Conservation (phyloP, 768 basidiomycete species). For the Lactarius evosmus region DNA sequence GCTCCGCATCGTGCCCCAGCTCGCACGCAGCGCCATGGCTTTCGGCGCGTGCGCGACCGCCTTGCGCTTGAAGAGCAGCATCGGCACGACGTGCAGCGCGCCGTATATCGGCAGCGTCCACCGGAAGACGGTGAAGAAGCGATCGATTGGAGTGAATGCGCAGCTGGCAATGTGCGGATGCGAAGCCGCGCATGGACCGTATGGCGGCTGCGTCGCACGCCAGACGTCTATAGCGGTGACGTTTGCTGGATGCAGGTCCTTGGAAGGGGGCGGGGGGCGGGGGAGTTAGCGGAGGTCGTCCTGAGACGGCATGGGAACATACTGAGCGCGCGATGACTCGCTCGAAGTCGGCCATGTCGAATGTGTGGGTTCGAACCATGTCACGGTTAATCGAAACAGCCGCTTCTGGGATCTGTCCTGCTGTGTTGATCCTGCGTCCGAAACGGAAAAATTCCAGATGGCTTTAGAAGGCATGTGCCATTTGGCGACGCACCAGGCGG, state of each 20-base stretch:
- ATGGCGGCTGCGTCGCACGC: conserved; percentile 36
- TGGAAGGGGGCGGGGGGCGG: too few relatives aligned
- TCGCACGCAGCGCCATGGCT: conserved; percentile 60
- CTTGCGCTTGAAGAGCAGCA: conserved; percentile 75
- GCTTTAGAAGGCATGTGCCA: conserved; percentile 9
- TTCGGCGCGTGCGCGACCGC: conserved; percentile 63
- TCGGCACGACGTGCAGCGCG: conserved; percentile 85
- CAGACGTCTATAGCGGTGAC: conserved; percentile 5
- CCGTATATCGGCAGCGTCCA: conserved; percentile 87
- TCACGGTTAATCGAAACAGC: conserved; percentile 17
- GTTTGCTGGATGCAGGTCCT: conserved; percentile 19
- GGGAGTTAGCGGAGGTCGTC: not conserved
- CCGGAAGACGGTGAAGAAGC: conserved; percentile 77
- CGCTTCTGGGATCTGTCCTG: conserved; percentile 17
- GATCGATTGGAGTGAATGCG: conserved; percentile 51
- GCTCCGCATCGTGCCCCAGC: conserved; percentile 73
- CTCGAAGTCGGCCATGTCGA: conserved; percentile 13
- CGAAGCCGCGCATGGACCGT: conserved; percentile 64
- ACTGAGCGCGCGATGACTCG: conserved; percentile 13
- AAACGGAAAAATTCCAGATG: conserved; percentile 8
- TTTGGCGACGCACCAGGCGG: conserved; percentile 52
- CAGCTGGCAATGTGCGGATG: conserved; percentile 75
- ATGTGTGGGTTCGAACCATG: conserved; percentile 11
- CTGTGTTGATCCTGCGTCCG: conserved; percentile 25
- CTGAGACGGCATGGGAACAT: not conserved